Evolutionary conservation across 73 alveolate species (phyloP).

Genomic region (Paraurostyla sp.): DNA sequence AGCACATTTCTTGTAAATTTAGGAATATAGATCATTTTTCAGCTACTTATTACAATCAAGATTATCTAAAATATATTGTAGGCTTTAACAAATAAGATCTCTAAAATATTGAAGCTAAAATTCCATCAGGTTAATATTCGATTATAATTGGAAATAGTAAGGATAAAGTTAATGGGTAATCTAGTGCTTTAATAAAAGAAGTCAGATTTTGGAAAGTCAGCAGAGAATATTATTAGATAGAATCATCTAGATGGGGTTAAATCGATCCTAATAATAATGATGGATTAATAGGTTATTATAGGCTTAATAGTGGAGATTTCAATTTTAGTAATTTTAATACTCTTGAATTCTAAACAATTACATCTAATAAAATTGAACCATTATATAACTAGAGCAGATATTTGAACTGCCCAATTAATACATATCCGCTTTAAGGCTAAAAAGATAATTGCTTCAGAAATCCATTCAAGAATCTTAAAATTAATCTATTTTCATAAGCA

Average conservation of each 20-base stretch:
- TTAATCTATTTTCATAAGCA: neutral
- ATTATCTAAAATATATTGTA: neutral
- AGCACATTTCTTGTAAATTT: neutral
- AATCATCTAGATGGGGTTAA: neutral
- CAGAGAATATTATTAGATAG: neutral
- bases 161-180: neutral
- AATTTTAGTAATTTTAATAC: neutral
- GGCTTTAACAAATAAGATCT: no score
- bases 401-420: neutral
- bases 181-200: neutral
- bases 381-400: neutral
- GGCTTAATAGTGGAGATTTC: neutral
- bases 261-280: neutral
- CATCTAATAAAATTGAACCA: neutral
- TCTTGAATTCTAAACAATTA: neutral
- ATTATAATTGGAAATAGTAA: neutral
- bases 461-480: neutral
- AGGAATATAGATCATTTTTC: neutral
- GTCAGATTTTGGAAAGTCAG: conserved; percentile 19
- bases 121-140: neutral
- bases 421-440: neutral
- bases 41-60: neutral
- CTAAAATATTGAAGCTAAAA: neutral
- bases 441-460: conserved; percentile 1
- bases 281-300: neutral